Conservation (phyloP, 345 rosid species). For the Noccaea caerulescens region DNA sequence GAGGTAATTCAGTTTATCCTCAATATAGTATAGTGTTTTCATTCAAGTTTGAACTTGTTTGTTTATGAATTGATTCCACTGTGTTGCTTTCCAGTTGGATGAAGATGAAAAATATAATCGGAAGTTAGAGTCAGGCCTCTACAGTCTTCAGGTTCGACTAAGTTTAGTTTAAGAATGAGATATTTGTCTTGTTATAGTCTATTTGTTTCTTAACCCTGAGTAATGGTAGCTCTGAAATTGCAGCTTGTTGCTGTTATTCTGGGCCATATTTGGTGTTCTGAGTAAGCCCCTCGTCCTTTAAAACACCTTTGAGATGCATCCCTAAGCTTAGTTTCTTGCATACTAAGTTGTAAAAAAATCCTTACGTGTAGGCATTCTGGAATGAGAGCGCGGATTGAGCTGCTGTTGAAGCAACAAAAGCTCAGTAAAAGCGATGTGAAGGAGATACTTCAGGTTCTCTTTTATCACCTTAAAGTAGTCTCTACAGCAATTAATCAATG, state of each 20-base stretch:
- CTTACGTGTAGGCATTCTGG: slow-evolving; percentile 60
- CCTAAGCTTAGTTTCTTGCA: not conserved
- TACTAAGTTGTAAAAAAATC: slow-evolving; percentile 19
- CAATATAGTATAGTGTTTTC: not conserved
- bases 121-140: slow-evolving; percentile 89
- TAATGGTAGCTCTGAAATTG: slow-evolving; percentile 38
- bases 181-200: not conserved
- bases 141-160: slow-evolving; percentile 86
- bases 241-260: slow-evolving; percentile 86
- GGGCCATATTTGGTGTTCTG: slow-evolving; percentile 96
- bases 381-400: slow-evolving; percentile 84
- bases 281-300: slow-evolving; percentile 57
- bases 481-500: not conserved
- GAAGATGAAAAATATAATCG: slow-evolving; percentile 87
- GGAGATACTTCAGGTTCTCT: slow-evolving; percentile 81
- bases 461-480: slow-evolving; percentile 1
- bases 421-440: slow-evolving; percentile 71
- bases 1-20: slow-evolving; percentile 58
- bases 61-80: slow-evolving; percentile 18
- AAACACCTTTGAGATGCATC: not conserved
- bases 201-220: not conserved
- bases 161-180: not conserved
- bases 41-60: slow-evolving; percentile 9
- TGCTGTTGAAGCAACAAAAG: slow-evolving; percentile 87
- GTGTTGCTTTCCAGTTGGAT: slow-evolving; percentile 63